These are phyloP conservation scores for Schizochytrium sp. DNA, from an alignment of 108 stramenopile species.

Conservation along the genomic window DNA sequence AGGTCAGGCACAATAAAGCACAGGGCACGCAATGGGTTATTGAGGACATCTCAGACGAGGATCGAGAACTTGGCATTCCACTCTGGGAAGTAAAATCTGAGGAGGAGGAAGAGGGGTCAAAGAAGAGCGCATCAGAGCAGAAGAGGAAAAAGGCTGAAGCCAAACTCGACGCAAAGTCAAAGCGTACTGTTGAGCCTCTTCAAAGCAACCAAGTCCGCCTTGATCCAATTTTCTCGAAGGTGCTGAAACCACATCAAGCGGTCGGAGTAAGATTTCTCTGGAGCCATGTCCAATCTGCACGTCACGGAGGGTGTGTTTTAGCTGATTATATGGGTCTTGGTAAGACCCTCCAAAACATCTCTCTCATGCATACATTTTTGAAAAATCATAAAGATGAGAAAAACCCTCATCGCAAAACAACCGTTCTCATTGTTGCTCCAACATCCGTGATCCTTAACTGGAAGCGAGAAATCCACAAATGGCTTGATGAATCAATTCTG, in stretches of 20 bases:
- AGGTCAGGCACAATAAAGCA: not conserved
- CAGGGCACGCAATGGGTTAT: not conserved
- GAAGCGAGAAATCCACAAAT: constrained; percentile 39
- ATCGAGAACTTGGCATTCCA: not conserved
- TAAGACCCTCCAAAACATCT: constrained; percentile 62
- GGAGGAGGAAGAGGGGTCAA: not conserved
- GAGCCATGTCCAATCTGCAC: constrained; percentile 3
- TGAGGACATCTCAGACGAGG: constrained; percentile 27
- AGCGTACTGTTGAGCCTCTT: not conserved
- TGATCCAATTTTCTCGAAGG: not conserved
- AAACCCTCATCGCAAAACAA: not conserved
- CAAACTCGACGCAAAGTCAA: not conserved
- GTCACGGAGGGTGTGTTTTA: constrained; percentile 52
- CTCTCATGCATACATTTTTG: constrained; percentile 25
- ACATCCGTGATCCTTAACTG: constrained; percentile 56
- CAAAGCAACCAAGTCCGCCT: not conserved
- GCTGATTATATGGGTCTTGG: constrained; percentile 65
- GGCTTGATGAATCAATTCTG: not conserved
- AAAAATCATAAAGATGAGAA: not conserved
- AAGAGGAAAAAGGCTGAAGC: not conserved
- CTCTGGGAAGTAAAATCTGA: not conserved
- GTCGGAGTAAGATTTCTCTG: constrained; percentile 54
- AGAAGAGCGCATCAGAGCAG: not conserved
- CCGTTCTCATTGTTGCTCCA: constrained; percentile 43
- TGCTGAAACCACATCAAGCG: constrained; percentile 55